Evolutionary conservation across 495 filamentous ascomycete species (phyloP), one percentile per base, ranked within the genome.

Genomic region (Hyaloscypha finlandica): DNA sequence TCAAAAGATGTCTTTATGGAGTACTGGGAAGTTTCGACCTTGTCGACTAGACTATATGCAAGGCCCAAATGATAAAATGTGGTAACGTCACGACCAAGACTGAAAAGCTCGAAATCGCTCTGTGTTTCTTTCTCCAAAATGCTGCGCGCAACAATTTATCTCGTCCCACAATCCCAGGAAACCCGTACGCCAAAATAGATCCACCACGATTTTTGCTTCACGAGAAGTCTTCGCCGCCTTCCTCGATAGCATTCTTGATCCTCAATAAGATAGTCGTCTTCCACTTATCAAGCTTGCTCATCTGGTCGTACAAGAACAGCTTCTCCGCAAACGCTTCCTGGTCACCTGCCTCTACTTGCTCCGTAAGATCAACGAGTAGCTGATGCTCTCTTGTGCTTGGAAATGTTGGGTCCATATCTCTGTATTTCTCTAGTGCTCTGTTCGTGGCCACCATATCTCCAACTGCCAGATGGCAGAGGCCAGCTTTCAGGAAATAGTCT

Each of bases 261-360:
- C 88, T 84, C 72, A 96, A 76, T 59, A 97, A 78, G 45, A 97
- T 83, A 45, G 90, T 92, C 63, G 90, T 96, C 88, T 96, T 94
- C 94, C 94, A 97, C 81, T 93, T 93, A 74, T 96, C 92, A 73
- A 97, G 79, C 80, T 92, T 92, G 79, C 89, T 94, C 81, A 96
- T 83, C 81, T 94, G 91, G 77, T 97, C 91, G 74, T 82, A 97
- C 70, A 91, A 86, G 79, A 90, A 94, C 60, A 97, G 80, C 79
- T 92, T 93, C 73, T 96, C 92, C 12, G 88, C 87, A 69, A 95
- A 98, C 39, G 77, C 81, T 64, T 96, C 93, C 76, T 88, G 88
- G 73, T 96, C 90, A 20, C 87, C 87, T 16, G 80, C 77, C 62
- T 94, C 88, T 54, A 94, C 81, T 12, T 92, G 83, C 65, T 89